Evolutionary conservation across 164 flowering plant genomes (phyloP), one percentile per base, ranked within the genome.

Genomic region (Aristolochia contorta): DNA sequence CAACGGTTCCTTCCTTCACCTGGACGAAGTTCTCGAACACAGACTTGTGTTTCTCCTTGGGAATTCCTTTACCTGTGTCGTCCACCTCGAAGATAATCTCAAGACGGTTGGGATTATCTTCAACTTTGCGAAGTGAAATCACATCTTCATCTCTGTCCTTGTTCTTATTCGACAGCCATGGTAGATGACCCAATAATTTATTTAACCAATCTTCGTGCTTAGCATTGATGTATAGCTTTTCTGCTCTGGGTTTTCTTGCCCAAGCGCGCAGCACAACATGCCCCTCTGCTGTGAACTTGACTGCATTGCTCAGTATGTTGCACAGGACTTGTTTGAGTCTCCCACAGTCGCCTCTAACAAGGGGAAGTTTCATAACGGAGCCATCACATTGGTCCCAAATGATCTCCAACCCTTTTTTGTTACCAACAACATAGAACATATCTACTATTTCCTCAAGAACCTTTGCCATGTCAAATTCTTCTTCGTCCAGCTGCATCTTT

Each of bases 21-120:
- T 93, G 99, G 65, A 82, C 85, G 79, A 70, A 93, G 60, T 93
- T 83, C 61, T 90, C 96, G 68, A 93, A 90, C 0, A 90, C 83
- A 1, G 79, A 75, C 27, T 77, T 71, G 9, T 66, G 74, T 71
- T 84, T 81, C 67, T 93, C 99, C 54, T 78, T 85, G 0, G 99
- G 89, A 21, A 90, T 85, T 23, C 99, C 99, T 64, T 62, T 76
- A 4, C 99, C 99, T 14, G 95, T 82, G 59, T 90, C 97, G 54
- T 82, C 85, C 57, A 90, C 92, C 70, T 90, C 92, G 59, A 86
- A 69, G 15, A 80, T 65, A 65, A 82, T 78, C 46, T 93, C 91
- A 71, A 83, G 59, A 18, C 62, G 51, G 25, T 82, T 64, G 2
- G 80, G 66, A 57, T 71, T 66, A 12, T 58, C 57, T 58, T 68